A percentile compares a stretch with the other conserved stretches of the same genome.
phyloP scores from a whole-genome alignment of 192 early-diverging fungal species.

The Backusella australiensis region DNA sequence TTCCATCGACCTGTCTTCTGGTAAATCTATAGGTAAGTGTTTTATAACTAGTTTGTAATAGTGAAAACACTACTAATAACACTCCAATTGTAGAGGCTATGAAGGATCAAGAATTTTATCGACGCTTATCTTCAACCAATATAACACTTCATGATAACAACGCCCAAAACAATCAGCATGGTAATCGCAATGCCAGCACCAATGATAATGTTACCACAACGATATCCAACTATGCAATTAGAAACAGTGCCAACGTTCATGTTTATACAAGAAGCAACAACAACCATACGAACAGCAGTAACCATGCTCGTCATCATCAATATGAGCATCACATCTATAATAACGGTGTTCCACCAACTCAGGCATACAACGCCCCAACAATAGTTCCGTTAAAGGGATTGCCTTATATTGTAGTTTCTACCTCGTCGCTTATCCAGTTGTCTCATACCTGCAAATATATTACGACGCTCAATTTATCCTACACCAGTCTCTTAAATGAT shows the following conservation, averaged over 20 bases:
- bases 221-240: background rate
- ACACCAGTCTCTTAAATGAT: conserved; percentile 32
- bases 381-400: background rate
- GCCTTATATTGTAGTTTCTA: conserved; percentile 37
- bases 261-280: background rate
- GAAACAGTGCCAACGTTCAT: background rate
- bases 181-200: background rate
- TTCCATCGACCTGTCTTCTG: conserved; percentile 41
- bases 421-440: conserved; percentile 48
- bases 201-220: background rate
- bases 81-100: background rate
- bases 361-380: background rate
- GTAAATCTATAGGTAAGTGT: conserved; percentile 18
- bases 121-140: conserved; percentile 2
- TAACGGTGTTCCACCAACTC: background rate
- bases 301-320: background rate
- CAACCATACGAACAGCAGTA: background rate
- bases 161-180: background rate
- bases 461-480: conserved; percentile 36
- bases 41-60: background rate
- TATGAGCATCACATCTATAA: background rate
- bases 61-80: background rate
- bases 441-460: conserved; percentile 38
- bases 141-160: background rate
- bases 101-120: conserved; percentile 20